Evolutionary conservation across 163 green algal genomes (phyloP).

Genomic region (Scenedesmus sp.): DNA sequence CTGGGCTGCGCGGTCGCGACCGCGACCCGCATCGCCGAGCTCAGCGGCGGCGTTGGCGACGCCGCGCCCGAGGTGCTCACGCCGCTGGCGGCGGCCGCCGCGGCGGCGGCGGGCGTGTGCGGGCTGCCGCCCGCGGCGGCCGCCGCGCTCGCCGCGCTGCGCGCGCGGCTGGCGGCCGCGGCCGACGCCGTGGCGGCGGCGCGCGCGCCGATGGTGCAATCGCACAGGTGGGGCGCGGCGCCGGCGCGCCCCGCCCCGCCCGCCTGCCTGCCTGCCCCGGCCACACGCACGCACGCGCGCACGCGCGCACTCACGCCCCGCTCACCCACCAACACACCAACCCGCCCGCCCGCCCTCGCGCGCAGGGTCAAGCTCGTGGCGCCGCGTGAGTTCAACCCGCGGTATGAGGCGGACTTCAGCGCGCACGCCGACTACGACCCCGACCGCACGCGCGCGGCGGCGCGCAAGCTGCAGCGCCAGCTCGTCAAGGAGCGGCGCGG

Average conservation of each 20-base stretch:
- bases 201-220: constrained; percentile 64
- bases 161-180: constrained; percentile 8
- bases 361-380: constrained; percentile 23
- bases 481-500: constrained; percentile 84
- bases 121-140: constrained; percentile 23
- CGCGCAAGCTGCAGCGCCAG: constrained; percentile 81
- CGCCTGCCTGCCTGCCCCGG: neutral
- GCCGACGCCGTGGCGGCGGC: constrained; percentile 19
- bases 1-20: constrained; percentile 35
- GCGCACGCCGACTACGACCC: constrained; percentile 88
- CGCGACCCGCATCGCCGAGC: neutral
- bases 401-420: constrained; percentile 90
- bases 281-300: too few species aligned
- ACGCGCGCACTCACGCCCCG: too few species aligned
- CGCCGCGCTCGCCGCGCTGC: constrained; percentile 6
- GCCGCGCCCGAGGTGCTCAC: constrained; percentile 28
- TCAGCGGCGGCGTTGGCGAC: constrained; percentile 1
- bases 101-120: constrained; percentile 1
- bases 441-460: constrained; percentile 82
- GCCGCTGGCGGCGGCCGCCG: constrained; percentile 18
- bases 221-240: constrained; percentile 14
- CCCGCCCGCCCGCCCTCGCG: too few species aligned
- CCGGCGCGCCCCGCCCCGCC: too few species aligned
- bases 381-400: constrained; percentile 83
- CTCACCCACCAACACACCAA: too few species aligned